Percentiles rank a stretch among this genome's conserved stretches.
These are phyloP conservation scores for Solanum arcanum DNA, from an alignment of 257 asterid genomes.

Conservation along the genomic window DNA sequence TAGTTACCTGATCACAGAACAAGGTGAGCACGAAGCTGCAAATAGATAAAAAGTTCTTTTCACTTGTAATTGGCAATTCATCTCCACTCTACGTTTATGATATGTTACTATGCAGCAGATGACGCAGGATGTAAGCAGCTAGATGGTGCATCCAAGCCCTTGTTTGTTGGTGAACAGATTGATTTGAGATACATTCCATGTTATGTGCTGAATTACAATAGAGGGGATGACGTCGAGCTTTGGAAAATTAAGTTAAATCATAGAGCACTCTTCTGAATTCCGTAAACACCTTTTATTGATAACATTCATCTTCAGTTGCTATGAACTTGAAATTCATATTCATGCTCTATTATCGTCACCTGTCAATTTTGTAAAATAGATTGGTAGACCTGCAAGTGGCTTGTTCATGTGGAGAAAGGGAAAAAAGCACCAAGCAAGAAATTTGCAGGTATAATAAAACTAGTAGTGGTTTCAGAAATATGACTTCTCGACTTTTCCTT, in stretches of 20 bases:
- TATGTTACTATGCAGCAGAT: neutral
- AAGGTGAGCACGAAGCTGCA: slow-evolving; percentile 23
- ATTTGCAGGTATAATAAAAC: neutral
- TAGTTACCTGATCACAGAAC: slow-evolving; percentile 27
- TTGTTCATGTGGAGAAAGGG: neutral
- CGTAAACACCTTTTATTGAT: neutral
- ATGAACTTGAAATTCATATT: neutral
- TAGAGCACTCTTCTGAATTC: neutral
- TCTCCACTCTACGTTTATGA: neutral
- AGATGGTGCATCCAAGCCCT: slow-evolving; percentile 2
- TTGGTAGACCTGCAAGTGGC: neutral
- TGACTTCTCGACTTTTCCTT: neutral
- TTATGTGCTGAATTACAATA: slow-evolving; percentile 47
- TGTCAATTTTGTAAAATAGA: neutral
- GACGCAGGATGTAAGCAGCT: slow-evolving; percentile 28
- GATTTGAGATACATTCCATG: slow-evolving; percentile 55
- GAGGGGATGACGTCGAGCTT: slow-evolving; percentile 75
- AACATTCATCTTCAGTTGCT: neutral
- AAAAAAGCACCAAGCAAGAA: neutral
- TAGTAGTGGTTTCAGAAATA: neutral
- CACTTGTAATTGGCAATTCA: neutral
- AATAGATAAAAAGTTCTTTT: neutral
- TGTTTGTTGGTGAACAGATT: slow-evolving; percentile 43
- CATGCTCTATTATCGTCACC: neutral
- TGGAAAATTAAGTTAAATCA: slow-evolving; percentile 55